Base-by-base conservation (phyloP, 306 rosid genomes). In the Sophora flavescens region DNA sequence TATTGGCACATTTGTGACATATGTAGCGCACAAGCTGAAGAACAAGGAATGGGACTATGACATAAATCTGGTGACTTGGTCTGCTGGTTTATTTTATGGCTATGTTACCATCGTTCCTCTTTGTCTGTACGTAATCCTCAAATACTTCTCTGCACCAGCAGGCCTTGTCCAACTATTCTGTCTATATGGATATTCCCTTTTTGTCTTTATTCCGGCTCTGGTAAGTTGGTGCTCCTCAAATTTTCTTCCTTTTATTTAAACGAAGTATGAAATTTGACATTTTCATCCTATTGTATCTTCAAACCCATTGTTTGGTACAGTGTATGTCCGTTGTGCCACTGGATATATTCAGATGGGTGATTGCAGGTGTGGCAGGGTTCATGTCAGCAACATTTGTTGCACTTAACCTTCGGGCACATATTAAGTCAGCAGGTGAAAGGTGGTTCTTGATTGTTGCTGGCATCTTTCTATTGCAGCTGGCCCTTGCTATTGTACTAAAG, bases 331-430 rank as follows among this genome's bases (percentile, higher is more conserved):
- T 95, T 58, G 91, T 95, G 64, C 98, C 97, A 4, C 35, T 79
- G 80, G 98, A 90, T 68, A 88, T 86, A 58, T 89, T 94, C 76
- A 80, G 96, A 83, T 92, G 98, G 98, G 90, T 89, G 36, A 59
- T 94, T 64, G 91, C 97, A 26, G 97, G 93, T 35, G 85, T 94
- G 44, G 96, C 97, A 0, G 98, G 98, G 75, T 75, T 94, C 50
- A 94, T 94, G 97, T 92, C 97, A 2, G 97, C 97, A 60, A 85
- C 94, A 39, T 95, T 95, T 85, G 86, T 95, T 75, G 98, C 97
- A 53, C 87, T 89, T 60, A 92, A 95, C 83, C 98, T 95, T 17
- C 88, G 91, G 51, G 97, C 97, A 44, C 98, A 95, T 80, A 95
- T 95, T 15, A 78, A 77, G 56, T 92, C 98, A 35, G 96, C 97